Evolutionary conservation across 1,139 yeast species (phyloP).

Genomic region (Citeromyces siamensis): DNA sequence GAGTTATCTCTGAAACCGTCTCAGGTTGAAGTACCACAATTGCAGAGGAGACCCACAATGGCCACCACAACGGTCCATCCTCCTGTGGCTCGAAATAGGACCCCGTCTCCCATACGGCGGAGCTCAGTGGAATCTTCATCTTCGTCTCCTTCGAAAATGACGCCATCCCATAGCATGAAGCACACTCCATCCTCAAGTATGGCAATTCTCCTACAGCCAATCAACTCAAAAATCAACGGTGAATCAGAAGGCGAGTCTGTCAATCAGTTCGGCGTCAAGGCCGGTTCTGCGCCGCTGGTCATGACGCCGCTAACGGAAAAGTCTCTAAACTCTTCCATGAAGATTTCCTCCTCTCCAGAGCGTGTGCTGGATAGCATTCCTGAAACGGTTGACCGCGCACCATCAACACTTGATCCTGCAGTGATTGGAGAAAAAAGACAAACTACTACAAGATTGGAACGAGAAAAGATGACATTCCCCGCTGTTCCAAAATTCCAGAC

Average conservation of each 20-base stretch:
- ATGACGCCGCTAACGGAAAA: constrained; percentile 75
- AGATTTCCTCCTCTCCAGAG: constrained; percentile 12
- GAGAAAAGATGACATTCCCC: constrained; percentile 5
- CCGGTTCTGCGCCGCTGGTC: constrained; percentile 42
- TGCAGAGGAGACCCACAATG: constrained; percentile 14
- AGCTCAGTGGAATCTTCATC: constrained; percentile 8
- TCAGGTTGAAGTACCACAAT: constrained; percentile 10
- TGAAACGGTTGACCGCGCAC: constrained; percentile 6
- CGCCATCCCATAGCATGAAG: constrained; percentile 42
- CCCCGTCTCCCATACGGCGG: constrained; percentile 10
- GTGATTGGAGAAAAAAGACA: constrained; percentile 6
- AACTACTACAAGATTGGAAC: constrained; percentile 3
- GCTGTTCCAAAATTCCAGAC: constrained; percentile 6
- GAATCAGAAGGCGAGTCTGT: constrained; percentile 21
- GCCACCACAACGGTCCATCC: constrained; percentile 7
- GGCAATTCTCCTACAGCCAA: constrained; percentile 40
- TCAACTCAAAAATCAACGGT: constrained; percentile 35
- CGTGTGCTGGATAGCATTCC: constrained; percentile 9
- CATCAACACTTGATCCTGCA: constrained; percentile 5
- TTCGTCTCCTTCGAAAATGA: constrained; percentile 11
- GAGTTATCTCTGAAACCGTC: constrained; percentile 11
- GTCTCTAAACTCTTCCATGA: constrained; percentile 16
- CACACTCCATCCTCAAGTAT: constrained; percentile 29
- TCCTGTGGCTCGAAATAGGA: constrained; percentile 14
- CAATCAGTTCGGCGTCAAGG: constrained; percentile 56